Evolutionary conservation across 1,139 yeast genomes (phyloP).

Genomic region (Torulaspora pretoriensis): DNA sequence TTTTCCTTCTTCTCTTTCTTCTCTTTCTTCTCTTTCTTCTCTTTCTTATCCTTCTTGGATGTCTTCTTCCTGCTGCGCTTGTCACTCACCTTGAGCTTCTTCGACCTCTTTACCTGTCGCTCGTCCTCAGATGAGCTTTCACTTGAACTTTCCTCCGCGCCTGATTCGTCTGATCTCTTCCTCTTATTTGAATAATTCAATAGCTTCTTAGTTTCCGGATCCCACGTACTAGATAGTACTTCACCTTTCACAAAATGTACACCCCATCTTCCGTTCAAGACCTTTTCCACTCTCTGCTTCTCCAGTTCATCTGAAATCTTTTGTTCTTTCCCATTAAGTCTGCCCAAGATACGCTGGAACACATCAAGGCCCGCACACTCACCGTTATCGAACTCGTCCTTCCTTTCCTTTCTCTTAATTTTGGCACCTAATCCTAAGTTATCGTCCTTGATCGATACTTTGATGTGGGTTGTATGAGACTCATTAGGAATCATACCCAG

Average conservation of each 20-base stretch:
- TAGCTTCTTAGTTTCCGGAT: slow-evolving; percentile 50
- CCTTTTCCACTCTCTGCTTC: slow-evolving; percentile 58
- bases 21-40: slow-evolving; percentile 35
- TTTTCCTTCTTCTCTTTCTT: slow-evolving; percentile 37
- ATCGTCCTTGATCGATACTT: slow-evolving; percentile 76
- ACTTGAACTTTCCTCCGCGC: slow-evolving; percentile 13
- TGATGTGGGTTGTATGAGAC: slow-evolving; percentile 68
- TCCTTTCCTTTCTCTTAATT: slow-evolving; percentile 51
- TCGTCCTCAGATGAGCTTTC: slow-evolving; percentile 1
- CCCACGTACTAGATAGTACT: slow-evolving; percentile 79
- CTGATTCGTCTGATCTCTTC: slow-evolving; percentile 10
- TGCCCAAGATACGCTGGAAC: slow-evolving; percentile 84
- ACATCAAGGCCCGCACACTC: slow-evolving; percentile 90
- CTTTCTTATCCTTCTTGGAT: slow-evolving; percentile 29
- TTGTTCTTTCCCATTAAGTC: slow-evolving; percentile 74
- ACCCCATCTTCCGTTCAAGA: slow-evolving; percentile 79
- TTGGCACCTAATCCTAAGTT: slow-evolving; percentile 85
- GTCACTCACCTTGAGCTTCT: slow-evolving; percentile 30
- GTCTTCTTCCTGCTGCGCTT: slow-evolving; percentile 26
- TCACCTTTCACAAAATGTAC: slow-evolving; percentile 84
- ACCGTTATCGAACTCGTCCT: slow-evolving; percentile 66
- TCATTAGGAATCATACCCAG: slow-evolving; percentile 67
- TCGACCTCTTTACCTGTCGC: slow-evolving; percentile 21
- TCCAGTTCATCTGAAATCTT: slow-evolving; percentile 57
- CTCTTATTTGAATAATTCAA: slow-evolving; percentile 27